Evolutionary conservation across 129 eudicot species (phyloP).

Genomic region (Ambrosia artemisiifolia): DNA sequence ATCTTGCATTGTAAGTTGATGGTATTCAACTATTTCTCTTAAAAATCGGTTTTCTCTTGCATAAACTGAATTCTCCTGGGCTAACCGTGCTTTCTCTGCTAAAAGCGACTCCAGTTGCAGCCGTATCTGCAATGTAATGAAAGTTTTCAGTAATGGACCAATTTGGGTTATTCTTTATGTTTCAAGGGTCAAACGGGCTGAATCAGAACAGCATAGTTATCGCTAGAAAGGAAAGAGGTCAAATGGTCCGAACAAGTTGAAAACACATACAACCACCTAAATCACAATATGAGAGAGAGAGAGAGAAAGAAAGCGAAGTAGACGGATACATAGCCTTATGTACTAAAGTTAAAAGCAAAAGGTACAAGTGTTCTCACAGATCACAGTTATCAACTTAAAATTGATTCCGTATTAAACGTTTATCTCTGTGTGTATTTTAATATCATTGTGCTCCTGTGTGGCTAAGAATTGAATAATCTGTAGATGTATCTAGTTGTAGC

Average conservation of each 20-base stretch:
- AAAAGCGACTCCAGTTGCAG: conserved; percentile 88
- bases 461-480: background rate
- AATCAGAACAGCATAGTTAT: background rate
- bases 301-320: no score
- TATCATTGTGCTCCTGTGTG: background rate
- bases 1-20: conserved; percentile 94
- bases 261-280: background rate
- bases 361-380: no score
- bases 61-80: conserved; percentile 79
- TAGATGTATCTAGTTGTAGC: background rate
- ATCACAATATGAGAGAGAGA: background rate
- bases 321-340: no score
- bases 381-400: no score
- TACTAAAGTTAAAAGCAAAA: no score
- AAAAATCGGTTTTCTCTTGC: conserved; percentile 87
- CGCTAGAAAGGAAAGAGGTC: background rate
- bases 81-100: conserved; percentile 91
- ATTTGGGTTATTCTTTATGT: background rate
- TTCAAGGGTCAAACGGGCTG: background rate
- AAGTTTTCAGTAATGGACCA: background rate
- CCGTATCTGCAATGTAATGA: conserved; percentile 53
- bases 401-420: no score
- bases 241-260: background rate
- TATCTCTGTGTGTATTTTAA: background rate
- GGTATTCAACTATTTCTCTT: conserved; percentile 88